phyloP scores from a whole-genome alignment of 139 green algal genomes.

The Gonium pectorale region DNA sequence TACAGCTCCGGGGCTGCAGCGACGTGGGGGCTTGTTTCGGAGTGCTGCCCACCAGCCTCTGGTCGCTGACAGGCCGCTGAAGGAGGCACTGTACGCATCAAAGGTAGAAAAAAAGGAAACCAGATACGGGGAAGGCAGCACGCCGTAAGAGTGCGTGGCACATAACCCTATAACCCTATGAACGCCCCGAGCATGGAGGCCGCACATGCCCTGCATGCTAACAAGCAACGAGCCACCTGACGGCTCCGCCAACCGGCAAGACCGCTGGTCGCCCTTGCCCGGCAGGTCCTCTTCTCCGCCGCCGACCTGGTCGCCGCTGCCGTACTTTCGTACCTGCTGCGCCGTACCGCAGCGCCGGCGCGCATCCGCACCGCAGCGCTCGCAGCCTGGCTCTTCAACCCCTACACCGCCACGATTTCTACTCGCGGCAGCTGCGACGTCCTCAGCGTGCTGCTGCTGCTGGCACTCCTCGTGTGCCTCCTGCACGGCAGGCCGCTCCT shows the following conservation, averaged over 20 bases:
- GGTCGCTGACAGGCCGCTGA: background rate
- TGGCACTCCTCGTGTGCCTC: constrained; percentile 75
- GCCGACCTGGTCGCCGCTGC: constrained; percentile 77
- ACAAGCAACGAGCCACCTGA: background rate
- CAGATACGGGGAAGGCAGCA: background rate
- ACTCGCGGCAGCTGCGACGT: constrained; percentile 91
- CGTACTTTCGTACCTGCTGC: constrained; percentile 65
- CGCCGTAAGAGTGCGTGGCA: background rate
- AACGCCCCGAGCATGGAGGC: background rate
- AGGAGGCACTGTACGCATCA: background rate
- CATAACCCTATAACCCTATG: background rate
- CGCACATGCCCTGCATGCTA: background rate
- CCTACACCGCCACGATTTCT: constrained; percentile 92
- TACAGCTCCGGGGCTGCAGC: too few species aligned
- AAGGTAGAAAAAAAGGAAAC: too few species aligned
- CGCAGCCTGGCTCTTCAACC: constrained; percentile 94
- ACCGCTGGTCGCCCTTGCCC: background rate
- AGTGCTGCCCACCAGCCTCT: background rate
- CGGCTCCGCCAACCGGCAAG: background rate
- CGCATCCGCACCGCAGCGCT: constrained; percentile 14
- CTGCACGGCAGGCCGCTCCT: background rate
- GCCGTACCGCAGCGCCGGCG: background rate
- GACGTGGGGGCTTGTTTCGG: background rate
- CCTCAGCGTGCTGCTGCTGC: constrained; percentile 82
- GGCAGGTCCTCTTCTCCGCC: constrained; percentile 77